These are phyloP conservation scores for Lichtheimia corymbifera DNA, from an alignment of 371 early-diverging fungal species.

Conservation along the genomic window DNA sequence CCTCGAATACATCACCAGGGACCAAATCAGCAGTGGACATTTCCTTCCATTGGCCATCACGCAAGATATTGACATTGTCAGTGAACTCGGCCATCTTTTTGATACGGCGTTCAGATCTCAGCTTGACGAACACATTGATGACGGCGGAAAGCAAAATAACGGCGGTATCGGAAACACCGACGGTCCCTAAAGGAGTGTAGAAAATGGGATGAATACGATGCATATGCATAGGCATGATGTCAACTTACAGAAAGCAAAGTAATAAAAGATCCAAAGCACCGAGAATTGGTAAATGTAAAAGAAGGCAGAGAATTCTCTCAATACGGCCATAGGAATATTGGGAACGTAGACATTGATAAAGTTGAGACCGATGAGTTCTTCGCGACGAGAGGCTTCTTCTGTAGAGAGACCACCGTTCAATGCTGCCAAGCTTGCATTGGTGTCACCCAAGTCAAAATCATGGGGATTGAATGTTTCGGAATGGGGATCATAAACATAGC, in stretches of 20 bases:
- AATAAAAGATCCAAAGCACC: constrained; percentile 71
- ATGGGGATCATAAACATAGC: constrained; percentile 62
- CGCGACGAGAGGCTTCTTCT: constrained; percentile 51
- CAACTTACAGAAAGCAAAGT: background rate
- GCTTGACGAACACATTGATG: constrained; percentile 60
- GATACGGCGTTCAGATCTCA: constrained; percentile 61
- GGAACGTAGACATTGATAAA: constrained; percentile 63
- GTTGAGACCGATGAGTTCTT: constrained; percentile 67
- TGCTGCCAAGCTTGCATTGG: constrained; percentile 42
- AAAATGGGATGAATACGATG: constrained; percentile 57
- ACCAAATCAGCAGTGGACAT: constrained; percentile 57
- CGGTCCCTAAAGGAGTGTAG: constrained; percentile 15
- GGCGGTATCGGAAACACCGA: constrained; percentile 68
- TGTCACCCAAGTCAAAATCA: constrained; percentile 56
- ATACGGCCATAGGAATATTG: constrained; percentile 45
- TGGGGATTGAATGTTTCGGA: constrained; percentile 56
- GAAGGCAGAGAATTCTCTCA: constrained; percentile 53
- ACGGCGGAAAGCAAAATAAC: constrained; percentile 68
- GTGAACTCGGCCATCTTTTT: constrained; percentile 60
- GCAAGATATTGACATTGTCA: constrained; percentile 37
- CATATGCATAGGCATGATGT: constrained; percentile 45
- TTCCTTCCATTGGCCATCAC: constrained; percentile 61
- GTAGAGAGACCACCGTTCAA: constrained; percentile 51
- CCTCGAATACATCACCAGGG: constrained; percentile 64
- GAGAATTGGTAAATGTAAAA: constrained; percentile 79